Percentiles rank a stretch among this genome's conserved stretches.
Conservation (phyloP, 805 yeast species). For the Metschnikowia lachancei region DNA sequence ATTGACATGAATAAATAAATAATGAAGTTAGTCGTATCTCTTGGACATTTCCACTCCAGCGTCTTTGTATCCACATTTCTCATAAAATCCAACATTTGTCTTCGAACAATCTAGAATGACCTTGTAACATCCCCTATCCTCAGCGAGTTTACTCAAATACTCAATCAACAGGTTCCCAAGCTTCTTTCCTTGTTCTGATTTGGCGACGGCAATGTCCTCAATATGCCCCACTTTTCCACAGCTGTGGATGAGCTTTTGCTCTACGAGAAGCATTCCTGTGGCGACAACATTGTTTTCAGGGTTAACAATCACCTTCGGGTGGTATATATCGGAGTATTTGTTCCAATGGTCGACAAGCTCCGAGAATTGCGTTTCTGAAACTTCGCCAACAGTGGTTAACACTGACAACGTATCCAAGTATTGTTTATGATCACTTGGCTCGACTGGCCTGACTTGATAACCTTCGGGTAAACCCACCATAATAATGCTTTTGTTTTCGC, state of each 20-base stretch:
- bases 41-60: conserved; percentile 71
- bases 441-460: conserved; percentile 60
- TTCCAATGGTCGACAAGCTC: conserved; percentile 60
- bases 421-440: conserved; percentile 54
- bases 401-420: conserved; percentile 61
- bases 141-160: conserved; percentile 58
- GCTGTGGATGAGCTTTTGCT: conserved; percentile 76
- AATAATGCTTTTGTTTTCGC: no score
- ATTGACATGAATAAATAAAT: not conserved
- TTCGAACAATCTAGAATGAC: conserved; percentile 84
- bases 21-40: conserved; percentile 29
- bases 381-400: conserved; percentile 80
- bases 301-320: conserved; percentile 66
- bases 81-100: conserved; percentile 80
- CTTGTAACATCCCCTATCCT: conserved; percentile 72
- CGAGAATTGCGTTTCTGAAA: conserved; percentile 50
- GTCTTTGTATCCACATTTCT: conserved; percentile 73
- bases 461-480: conserved; percentile 53
- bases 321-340: conserved; percentile 50
- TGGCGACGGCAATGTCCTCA: conserved; percentile 85
- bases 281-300: conserved; percentile 61
- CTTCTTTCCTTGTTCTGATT: conserved; percentile 75
- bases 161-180: conserved; percentile 70
- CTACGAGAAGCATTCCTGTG: conserved; percentile 78
- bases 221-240: conserved; percentile 90